phyloP scores from a whole-genome alignment of 2,329 filamentous ascomycete species.

The Drechslera avenae region DNA sequence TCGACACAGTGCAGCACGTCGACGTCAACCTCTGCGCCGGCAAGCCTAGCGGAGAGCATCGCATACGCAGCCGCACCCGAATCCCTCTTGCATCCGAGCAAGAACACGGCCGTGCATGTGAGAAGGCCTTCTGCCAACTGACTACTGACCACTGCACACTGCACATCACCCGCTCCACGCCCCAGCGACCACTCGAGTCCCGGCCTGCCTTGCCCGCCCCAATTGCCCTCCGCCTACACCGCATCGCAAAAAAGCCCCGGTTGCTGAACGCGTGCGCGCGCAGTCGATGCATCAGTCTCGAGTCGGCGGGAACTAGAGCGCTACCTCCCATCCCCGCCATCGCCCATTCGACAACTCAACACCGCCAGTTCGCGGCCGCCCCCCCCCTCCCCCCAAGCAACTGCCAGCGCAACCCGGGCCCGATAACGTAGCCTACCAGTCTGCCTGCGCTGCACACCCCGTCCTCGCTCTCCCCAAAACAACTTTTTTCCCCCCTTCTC shows the following conservation, averaged over 20 bases:
- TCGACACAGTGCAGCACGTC: not conserved
- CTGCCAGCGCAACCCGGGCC: constrained; percentile 13
- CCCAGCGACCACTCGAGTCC: not conserved
- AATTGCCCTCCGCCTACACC: constrained; percentile 5
- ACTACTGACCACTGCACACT: too few species aligned
- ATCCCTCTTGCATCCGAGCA: too few species aligned
- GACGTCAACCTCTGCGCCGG: constrained; percentile 1
- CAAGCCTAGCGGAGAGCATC: not conserved
- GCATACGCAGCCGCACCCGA: not conserved
- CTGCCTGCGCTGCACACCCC: constrained; percentile 5
- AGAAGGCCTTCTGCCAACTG: too few species aligned
- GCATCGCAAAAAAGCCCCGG: constrained; percentile 5
- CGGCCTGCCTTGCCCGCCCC: not conserved
- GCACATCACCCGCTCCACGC: not conserved
- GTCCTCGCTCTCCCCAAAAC: not conserved
- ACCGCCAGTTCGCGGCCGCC: constrained; percentile 15
- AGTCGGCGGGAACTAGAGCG: constrained; percentile 17
- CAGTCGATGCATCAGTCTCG: constrained; percentile 12
- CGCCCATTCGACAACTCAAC: constrained; percentile 26
- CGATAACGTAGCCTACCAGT: constrained; percentile 8
- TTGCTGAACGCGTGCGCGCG: constrained; percentile 8
- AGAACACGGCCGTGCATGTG: too few species aligned
- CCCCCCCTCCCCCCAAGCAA: constrained; percentile 11
- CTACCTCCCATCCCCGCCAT: constrained; percentile 16
- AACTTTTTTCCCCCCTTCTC: constrained; percentile 2